Base-by-base conservation (phyloP, 768 basidiomycete genomes). In the Termitomyces sp. region DNA sequence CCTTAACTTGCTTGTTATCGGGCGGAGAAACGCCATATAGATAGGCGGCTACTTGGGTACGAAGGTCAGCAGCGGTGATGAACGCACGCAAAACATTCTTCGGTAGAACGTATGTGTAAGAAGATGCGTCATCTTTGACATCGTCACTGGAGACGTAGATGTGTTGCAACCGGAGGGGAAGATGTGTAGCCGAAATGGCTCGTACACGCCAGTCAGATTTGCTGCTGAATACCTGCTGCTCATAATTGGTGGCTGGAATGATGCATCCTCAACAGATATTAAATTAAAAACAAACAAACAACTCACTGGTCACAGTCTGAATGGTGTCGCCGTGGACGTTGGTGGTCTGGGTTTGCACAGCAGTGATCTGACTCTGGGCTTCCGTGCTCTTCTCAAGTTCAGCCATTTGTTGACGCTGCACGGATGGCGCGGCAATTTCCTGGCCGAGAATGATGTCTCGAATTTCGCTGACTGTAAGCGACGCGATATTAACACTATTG, bases 191-290 rank as follows among this genome's bases (percentile, higher is more conserved):
- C 16, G 94, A 95, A 66, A 99, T 98, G 34, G 97, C 97, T 60
- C 97, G 90, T 32, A 98, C 92, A 65, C 97, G 93, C 97, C 97
- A 99, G 71, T 99, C 97, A 4, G 97, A 98, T 78, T 99, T 98
- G 77, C 90, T 92, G 73, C 92, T 95, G 78, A 99, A 99, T n/a
- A 94, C 89, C 67, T 94, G 91, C 67, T 98, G 95, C 72, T 97
- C 97, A 70, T 99, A 99, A 68, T 92, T 94, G 60, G 97, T 97
- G 0, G 96, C 88, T 89, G 60, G 21, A 63, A 43, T 37, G 23
- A 44, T 11, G 38, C 34, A 25, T 38, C 12, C 31, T 62, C 32
- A 63, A 44, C 47, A 38, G 44, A 45, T 32, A 48, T 45, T 14
- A n/a, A 46, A 53, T 53, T 45, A 32, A 53, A 51, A 32, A 56